Base-by-base conservation (phyloP, 495 filamentous ascomycete genomes). In the Aspergillus mulundensis region DNA sequence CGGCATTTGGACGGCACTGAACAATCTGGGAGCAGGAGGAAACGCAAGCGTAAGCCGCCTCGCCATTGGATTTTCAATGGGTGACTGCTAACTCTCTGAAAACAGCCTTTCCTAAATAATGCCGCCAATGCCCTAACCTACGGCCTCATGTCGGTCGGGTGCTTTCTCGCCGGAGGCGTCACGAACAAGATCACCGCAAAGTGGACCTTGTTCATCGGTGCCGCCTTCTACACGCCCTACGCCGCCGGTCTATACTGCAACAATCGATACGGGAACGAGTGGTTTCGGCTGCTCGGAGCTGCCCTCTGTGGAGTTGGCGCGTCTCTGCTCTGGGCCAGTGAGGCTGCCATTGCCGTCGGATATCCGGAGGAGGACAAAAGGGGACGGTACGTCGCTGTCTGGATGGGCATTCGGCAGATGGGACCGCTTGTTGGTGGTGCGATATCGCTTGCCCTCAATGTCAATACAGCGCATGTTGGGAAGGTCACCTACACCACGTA, bases 1-100 rank as follows among this genome's bases (percentile, higher is more conserved):
- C 0, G 82, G 81, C 1, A 79, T 85, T 32, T 85, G 81, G 82
- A 82, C 79, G 44, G 81, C 82, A 2, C 62, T 84, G 44, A 83
- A 79, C 56, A 79, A 67, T 54, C 75, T 81, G 3, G 82, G 82
- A 23, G 81, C 81, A 0, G 82, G 82, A 49, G 81, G 82, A 12
- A 74, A 78, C 51, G 77, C 82, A 21, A 73, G 70, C 36, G 81
- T 81, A 19, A 79, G 77, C 60, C 21, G 67, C 82, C 0, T 79
- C 81, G 19, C 28, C 5, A 18, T 12, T 11, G n/a, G n/a, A 0
- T 21, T 10, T 11, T 3, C 2, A 49, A 34, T 36, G 8, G 8
- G 8, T 8, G 4, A 0, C 18, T 34, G 23, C 46, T 49, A 5
- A 34, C 15, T 4, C 38, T 16, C 15, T 5, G 14, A 0, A 0